Percentiles rank a stretch among this genome's conserved stretches.
These are phyloP conservation scores for Dendrothele bispora DNA, from an alignment of 768 basidiomycete genomes.

Conservation along the genomic window DNA sequence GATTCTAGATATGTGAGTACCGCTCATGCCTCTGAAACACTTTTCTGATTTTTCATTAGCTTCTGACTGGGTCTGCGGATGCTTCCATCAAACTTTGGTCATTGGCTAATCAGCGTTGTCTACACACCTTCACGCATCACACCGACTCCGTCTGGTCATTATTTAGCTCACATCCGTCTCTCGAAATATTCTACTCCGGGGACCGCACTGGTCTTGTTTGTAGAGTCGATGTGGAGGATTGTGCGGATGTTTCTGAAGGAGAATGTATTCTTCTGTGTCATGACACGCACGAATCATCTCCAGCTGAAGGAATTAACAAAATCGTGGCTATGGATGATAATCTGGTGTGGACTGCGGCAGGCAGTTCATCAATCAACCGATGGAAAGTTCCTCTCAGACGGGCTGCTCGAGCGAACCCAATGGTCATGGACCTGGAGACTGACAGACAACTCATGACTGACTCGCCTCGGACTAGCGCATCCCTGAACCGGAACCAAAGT, in stretches of 20 bases:
- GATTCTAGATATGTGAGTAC: slow-evolving; percentile 84
- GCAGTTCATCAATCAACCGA: slow-evolving; percentile 75
- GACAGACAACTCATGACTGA: not conserved
- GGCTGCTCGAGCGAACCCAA: slow-evolving; percentile 25
- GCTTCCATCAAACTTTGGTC: slow-evolving; percentile 97
- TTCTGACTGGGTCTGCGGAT: slow-evolving; percentile 86
- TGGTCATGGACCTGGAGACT: not conserved
- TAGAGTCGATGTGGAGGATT: slow-evolving; percentile 86
- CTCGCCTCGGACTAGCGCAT: slow-evolving; percentile 2
- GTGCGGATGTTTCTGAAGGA: slow-evolving; percentile 79
- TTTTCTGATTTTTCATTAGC: slow-evolving; percentile 33
- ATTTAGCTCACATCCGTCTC: slow-evolving; percentile 80
- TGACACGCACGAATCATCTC: slow-evolving; percentile 45
- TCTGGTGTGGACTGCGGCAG: slow-evolving; percentile 88
- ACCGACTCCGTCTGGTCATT: slow-evolving; percentile 95
- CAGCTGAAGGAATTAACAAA: slow-evolving; percentile 74
- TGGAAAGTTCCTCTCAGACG: slow-evolving; percentile 72
- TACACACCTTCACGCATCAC: slow-evolving; percentile 97
- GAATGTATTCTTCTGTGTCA: slow-evolving; percentile 86
- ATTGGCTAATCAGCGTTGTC: slow-evolving; percentile 78
- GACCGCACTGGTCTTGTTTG: slow-evolving; percentile 90
- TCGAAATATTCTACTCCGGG: slow-evolving; percentile 92
- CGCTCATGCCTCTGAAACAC: not conserved
- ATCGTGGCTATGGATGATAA: slow-evolving; percentile 82
- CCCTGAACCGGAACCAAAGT: not conserved